Base-by-base conservation (phyloP, 768 basidiomycete genomes). In the Lactarius tabidus region DNA sequence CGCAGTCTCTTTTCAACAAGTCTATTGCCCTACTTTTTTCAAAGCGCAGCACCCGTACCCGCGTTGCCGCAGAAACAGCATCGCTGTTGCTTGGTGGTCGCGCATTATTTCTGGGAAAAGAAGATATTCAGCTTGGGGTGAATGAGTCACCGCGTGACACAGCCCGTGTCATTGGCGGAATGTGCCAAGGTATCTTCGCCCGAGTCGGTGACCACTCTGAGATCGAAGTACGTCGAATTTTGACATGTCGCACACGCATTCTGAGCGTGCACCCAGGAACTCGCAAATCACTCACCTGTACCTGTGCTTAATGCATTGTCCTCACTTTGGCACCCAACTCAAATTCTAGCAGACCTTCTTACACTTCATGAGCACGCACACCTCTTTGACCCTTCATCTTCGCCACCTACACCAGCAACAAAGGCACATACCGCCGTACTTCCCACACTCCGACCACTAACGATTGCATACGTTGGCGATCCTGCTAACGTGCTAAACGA, bases 231-330 rank as follows among this genome's bases (percentile, higher is more conserved):
- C 52, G 83, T 74, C 3, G 31, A 28, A 12, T 39, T n/a, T 23
- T n/a, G n/a, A 36, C 41, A 1, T 43, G 14, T 18, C 28, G 59
- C 59, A 61, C 41, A 59, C 61, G 62, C 39, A 28, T 53, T 52
- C 53, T 41, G 6, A 23, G 6, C 60, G 52, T 38, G 31, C 51
- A 18, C 59, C 31, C 72, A 97, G 95, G 92, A 93, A 80, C 81
- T 99, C 28, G 95, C 93, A 12, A 81, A 88, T 75, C 80, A 95
- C 78, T 95, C 95, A 0, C 87, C 90, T 1, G 93, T 97, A 3
- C 97, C 97, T 2, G 93, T 99, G 20, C 81, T 98, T 74, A 99
- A 98, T 74, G 97, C 97, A 6, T 87, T 99, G 23, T 97, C 94
- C 2, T 90, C 90, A 20, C 84, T 95, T 52, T 99, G 93, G 89